Percentiles rank a stretch among this genome's conserved stretches.
Conservation (phyloP, 164 flowering plant species). For the Brasenia schreberi region DNA sequence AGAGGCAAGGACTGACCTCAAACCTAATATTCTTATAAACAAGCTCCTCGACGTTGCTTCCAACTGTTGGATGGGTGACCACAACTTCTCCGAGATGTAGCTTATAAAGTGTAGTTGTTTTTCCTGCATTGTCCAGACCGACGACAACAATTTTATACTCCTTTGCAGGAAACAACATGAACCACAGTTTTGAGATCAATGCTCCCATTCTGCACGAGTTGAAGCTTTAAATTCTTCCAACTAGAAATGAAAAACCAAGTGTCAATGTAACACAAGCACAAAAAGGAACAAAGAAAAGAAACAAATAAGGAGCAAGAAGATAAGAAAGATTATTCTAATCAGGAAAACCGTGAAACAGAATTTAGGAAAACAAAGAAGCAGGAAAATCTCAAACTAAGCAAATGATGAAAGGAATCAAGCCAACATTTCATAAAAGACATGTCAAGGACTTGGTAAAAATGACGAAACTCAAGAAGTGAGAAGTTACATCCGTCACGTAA, state of each 20-base stretch:
- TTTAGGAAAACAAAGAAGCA: neutral
- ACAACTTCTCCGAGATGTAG: slow-evolving; percentile 97
- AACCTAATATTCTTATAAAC: slow-evolving; percentile 95
- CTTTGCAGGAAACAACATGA: slow-evolving; percentile 91
- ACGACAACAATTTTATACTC: slow-evolving; percentile 95
- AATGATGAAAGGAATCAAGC: neutral
- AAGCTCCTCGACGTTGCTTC: slow-evolving; percentile 96
- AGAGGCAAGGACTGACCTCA: slow-evolving; percentile 38
- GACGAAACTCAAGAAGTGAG: too few species aligned
- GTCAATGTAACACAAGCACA: neutral
- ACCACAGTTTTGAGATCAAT: slow-evolving; percentile 77
- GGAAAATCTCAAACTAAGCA: neutral
- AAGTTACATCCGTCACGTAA: too few species aligned
- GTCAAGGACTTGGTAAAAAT: too few species aligned
- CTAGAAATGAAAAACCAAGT: neutral
- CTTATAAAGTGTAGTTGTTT: slow-evolving; percentile 95
- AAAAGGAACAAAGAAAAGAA: too few species aligned
- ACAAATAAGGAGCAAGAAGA: neutral
- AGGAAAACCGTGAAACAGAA: neutral
- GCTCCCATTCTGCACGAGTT: slow-evolving; percentile 1
- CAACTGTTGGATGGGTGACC: slow-evolving; percentile 92
- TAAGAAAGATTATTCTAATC: neutral
- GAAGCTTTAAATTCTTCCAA: neutral
- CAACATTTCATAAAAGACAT: neutral
- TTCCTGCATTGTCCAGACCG: slow-evolving; percentile 96